Base-by-base conservation (phyloP, 495 filamentous ascomycete species). In the Xylaria telfairii region DNA sequence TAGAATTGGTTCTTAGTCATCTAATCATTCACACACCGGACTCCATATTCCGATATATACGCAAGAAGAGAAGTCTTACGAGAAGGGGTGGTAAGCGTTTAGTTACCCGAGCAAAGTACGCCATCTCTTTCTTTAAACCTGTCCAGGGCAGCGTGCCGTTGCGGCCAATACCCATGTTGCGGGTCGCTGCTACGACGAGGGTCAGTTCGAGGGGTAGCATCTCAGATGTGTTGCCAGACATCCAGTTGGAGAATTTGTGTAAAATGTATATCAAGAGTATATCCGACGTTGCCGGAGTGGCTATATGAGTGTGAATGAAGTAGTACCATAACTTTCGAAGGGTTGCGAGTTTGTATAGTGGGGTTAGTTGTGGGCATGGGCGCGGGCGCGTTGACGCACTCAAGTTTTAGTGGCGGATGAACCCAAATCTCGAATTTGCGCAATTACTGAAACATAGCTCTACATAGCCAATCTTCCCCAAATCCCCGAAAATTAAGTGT, bases 31-130 rank as follows among this genome's bases (percentile, higher is more conserved):
- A 59, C 32, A 26, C 5, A 3, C 7, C 12, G 4, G 24, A 4
- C 17, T 64, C 24, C 15, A 21, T 21, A 47, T 15, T 42, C 34
- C 10, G 12, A 30, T 15, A 0, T 54, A 30, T 30, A 32, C 28
- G 2, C 19, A 17, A 24, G 30, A 51, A 37, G 46, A 26, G 9
- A 9, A 28, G 4, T 41, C 56, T 51, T 63, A 63, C 59, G 21
- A 63, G 70, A 56, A 53, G 32, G 53, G 62, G 84, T 67, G 78
- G 77, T 51, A 81, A 19, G 15, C 93, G 91, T 70, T 92, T 93
- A 4, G 96, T 98, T 8, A 96, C 91, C 62, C 95, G 90, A 26
- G 93, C 93, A 77, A 99, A 99, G 82, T 97, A 97, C 46, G 86
- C 88, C 93, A 99, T 96, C 82, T 99, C 96, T 46, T 89, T 83